These are phyloP conservation scores for Penicillium canariense DNA, from an alignment of 495 filamentous ascomycete species.

Conservation along the genomic window DNA sequence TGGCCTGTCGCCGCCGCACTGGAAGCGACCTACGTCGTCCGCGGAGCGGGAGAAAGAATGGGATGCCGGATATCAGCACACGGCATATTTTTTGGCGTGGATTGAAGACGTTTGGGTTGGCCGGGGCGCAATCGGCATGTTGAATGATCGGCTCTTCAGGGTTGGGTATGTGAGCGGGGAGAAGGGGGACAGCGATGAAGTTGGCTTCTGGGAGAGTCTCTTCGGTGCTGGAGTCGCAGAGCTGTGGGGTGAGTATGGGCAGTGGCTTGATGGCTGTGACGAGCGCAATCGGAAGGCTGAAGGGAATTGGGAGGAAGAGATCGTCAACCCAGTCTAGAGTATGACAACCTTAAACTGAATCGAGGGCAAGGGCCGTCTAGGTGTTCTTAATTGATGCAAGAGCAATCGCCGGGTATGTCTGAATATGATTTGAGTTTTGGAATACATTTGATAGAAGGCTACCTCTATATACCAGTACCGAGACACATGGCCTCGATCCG, in stretches of 20 bases:
- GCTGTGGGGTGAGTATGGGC: slow-evolving; percentile 72
- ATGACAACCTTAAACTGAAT: no score
- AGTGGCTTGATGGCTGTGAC: slow-evolving; percentile 31
- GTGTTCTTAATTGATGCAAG: neutral
- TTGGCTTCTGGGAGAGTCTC: slow-evolving; percentile 68
- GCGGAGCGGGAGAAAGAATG: slow-evolving; percentile 54
- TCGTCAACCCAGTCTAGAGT: slow-evolving; percentile 16
- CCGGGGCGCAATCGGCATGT: slow-evolving; percentile 61
- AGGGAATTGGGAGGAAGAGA: slow-evolving; percentile 34
- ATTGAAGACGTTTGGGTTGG: slow-evolving; percentile 69
- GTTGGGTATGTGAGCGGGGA: slow-evolving; percentile 42
- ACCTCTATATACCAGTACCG: slow-evolving; percentile 27
- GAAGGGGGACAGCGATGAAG: slow-evolving; percentile 46
- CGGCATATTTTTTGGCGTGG: slow-evolving; percentile 84
- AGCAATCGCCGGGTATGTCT: neutral
- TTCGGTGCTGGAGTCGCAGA: slow-evolving; percentile 63
- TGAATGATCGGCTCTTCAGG: slow-evolving; percentile 69
- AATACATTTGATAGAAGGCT: slow-evolving; percentile 23
- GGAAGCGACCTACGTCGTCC: slow-evolving; percentile 58
- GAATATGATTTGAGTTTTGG: slow-evolving; percentile 25
- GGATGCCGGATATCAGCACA: slow-evolving; percentile 92
- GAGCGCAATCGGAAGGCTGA: neutral
- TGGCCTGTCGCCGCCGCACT: slow-evolving; percentile 76
- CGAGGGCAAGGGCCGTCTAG: neutral
- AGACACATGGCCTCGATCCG: slow-evolving; percentile 7